Evolutionary conservation across 1,139 yeast genomes (phyloP), one percentile per base, ranked within the genome.

Genomic region (Meyerozyma athensensis): DNA sequence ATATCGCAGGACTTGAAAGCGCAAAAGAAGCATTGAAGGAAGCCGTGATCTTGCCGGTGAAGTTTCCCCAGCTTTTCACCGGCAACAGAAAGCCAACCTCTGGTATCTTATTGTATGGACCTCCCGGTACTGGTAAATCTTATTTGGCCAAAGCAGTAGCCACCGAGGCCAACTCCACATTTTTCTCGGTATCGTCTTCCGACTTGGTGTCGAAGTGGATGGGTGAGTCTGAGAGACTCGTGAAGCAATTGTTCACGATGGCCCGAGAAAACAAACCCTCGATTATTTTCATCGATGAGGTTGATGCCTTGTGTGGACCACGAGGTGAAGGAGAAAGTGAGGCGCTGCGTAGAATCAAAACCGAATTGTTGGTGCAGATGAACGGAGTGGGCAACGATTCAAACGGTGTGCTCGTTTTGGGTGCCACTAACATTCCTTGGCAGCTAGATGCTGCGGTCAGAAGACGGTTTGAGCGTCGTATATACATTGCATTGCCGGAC

Each of bases 371-470:
- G 53, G 97, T 94, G 7, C 98, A 94, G 59, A 94, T 94, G 98
- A 92, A 92, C 59, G 99, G 98, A 50, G 98, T 94, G 5, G 98
- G 98, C 10, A 90, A 87, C 56, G 98, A 94, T 58, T 69, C 96
- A 1, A 74, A 75, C 36, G 98, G 99, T 7, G 97, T 94, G 2
- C 68, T 94, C 32, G 98, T 94, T 0, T 69, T 94, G 37, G 99
- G 98, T 19, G 99, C 99, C 2, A 94, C 99, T 4, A 94, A 94
- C 59, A 92, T 94, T 42, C 98, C 98, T 14, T 94, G 98, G 98
- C 97, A 92, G 64, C 72, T 94, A 47, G 99, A 94, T 61, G 90
- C 97, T 33, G 99, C 98, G 5, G 87, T 94, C 38, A 78, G 98
- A 59, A 81, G 99, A 67, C 81, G 98, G 66, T 94, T 94, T 53